These are phyloP conservation scores for Fusarium circinatum DNA, from an alignment of 2,329 filamentous ascomycete species.

Conservation along the genomic window DNA sequence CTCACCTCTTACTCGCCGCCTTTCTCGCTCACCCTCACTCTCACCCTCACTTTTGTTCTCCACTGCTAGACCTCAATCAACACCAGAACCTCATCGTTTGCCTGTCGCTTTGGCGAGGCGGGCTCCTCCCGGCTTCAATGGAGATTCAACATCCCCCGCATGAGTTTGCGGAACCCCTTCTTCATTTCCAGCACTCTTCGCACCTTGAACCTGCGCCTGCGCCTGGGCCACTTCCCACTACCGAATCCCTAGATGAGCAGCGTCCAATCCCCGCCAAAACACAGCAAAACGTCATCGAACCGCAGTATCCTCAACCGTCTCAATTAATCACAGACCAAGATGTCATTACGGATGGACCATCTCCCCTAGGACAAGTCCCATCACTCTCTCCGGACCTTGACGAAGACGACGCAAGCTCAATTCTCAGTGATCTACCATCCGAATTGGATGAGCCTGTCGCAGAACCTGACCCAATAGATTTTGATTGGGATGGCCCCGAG, in stretches of 20 bases:
- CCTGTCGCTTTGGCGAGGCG: constrained; percentile 33
- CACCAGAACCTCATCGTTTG: constrained; percentile 7
- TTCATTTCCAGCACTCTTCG: constrained; percentile 20
- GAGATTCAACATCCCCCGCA: constrained; percentile 34
- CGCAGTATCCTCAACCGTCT: constrained; percentile 12
- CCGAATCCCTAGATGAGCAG: constrained; percentile 24
- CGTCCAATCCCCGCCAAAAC: constrained; percentile 31
- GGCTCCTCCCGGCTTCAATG: constrained; percentile 34
- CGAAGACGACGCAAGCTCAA: constrained; percentile 38
- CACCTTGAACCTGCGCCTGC: constrained; percentile 9
- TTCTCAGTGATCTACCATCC: constrained; percentile 37
- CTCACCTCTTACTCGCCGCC: constrained; percentile 28
- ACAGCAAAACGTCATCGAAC: constrained; percentile 32
- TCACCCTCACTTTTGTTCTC: constrained; percentile 4
- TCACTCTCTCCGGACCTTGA: constrained; percentile 6
- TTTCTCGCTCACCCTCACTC: not conserved
- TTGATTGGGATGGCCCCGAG: constrained; percentile 47
- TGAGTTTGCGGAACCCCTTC: constrained; percentile 10
- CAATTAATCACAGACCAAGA: constrained; percentile 6
- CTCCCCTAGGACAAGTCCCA: not conserved
- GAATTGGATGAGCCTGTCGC: constrained; percentile 33
- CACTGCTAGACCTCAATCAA: constrained; percentile 14
- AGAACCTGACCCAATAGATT: constrained; percentile 46
- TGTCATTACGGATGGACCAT: not conserved
- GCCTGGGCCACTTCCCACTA: constrained; percentile 11